Evolutionary conservation across 2,329 filamentous ascomycete genomes (phyloP).

Genomic region (Clonostachys sp.): DNA sequence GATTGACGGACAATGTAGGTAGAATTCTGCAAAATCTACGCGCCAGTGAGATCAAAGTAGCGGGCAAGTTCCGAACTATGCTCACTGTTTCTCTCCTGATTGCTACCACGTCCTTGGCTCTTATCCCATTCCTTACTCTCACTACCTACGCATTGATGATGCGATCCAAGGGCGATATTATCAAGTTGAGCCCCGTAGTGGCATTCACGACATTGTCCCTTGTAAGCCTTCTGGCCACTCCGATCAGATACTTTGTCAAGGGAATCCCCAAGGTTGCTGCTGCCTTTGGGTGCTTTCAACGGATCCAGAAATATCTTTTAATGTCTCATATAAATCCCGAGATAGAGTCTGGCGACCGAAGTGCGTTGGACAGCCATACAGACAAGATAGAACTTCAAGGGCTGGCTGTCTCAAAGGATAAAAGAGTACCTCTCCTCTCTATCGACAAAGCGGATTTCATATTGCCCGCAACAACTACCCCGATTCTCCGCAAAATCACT

Average conservation of each 20-base stretch:
- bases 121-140: slow-evolving; percentile 18
- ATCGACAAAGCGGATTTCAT: slow-evolving; percentile 1
- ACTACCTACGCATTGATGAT: slow-evolving; percentile 7
- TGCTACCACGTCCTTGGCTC: slow-evolving; percentile 20
- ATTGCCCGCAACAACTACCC: not conserved
- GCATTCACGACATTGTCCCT: slow-evolving; percentile 19
- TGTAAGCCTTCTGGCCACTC: not conserved
- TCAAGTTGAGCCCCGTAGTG: slow-evolving; percentile 17
- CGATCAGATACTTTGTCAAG: slow-evolving; percentile 1
- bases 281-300: slow-evolving; percentile 1
- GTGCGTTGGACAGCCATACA: too few species aligned
- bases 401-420: too few species aligned
- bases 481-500: slow-evolving; percentile 15
- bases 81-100: slow-evolving; percentile 8
- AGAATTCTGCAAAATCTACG: slow-evolving; percentile 9
- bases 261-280: slow-evolving; percentile 2
- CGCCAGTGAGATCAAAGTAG: slow-evolving; percentile 9
- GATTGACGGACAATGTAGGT: slow-evolving; percentile 14
- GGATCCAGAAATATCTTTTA: slow-evolving; percentile 4
- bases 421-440: too few species aligned
- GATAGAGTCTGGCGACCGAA: slow-evolving; percentile 8
- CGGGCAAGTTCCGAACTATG: slow-evolving; percentile 8
- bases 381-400: too few species aligned
- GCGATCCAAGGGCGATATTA: not conserved
- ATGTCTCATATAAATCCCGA: slow-evolving; percentile 1